A percentile compares a stretch with the other conserved stretches of the same genome.
Evolutionary conservation across 352 stramenopile genomes (phyloP).

Genomic region (Lagenidium sp.): DNA sequence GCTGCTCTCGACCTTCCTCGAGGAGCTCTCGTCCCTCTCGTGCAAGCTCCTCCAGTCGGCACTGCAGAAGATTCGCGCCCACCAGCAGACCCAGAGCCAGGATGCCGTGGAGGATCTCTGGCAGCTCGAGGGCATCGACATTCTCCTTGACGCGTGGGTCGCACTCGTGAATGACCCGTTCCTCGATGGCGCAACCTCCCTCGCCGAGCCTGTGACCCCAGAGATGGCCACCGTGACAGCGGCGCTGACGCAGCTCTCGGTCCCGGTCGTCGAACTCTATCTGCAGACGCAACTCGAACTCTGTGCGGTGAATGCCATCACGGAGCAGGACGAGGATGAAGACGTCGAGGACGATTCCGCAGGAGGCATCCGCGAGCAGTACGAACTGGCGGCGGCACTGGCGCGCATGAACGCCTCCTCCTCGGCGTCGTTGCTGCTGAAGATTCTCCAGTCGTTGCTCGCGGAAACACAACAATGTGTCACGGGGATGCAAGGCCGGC

Average conservation of each 20-base stretch:
- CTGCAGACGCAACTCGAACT: slow-evolving; percentile 68
- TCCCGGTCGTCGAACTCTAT: slow-evolving; percentile 65
- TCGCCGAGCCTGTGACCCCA: slow-evolving; percentile 9
- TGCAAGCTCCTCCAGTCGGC: slow-evolving; percentile 63
- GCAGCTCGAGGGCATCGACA: slow-evolving; percentile 72
- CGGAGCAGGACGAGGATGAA: slow-evolving; percentile 73
- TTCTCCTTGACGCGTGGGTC: slow-evolving; percentile 78
- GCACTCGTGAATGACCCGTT: slow-evolving; percentile 50
- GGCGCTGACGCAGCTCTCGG: slow-evolving; percentile 44
- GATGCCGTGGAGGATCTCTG: slow-evolving; percentile 68
- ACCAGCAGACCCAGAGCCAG: slow-evolving; percentile 30
- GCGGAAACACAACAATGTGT: slow-evolving; percentile 32
- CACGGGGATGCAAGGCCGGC: slow-evolving; percentile 25
- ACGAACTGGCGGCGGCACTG: slow-evolving; percentile 60
- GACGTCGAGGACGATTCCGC: slow-evolving; percentile 76
- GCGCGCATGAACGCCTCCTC: slow-evolving; percentile 52
- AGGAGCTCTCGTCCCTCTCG: slow-evolving; percentile 59
- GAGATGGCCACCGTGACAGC: slow-evolving; percentile 27
- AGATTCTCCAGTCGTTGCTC: slow-evolving; percentile 54
- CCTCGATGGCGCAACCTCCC: slow-evolving; percentile 22
- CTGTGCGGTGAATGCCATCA: slow-evolving; percentile 48
- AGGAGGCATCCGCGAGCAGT: slow-evolving; percentile 50
- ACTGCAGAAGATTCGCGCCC: slow-evolving; percentile 47
- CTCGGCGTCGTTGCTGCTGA: slow-evolving; percentile 40
- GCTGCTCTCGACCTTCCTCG: slow-evolving; percentile 50